Percentiles rank a stretch among this genome's conserved stretches.
These are phyloP conservation scores for Pestalotiopsis sp. DNA, from an alignment of 2,329 filamentous ascomycete species.

Conservation along the genomic window DNA sequence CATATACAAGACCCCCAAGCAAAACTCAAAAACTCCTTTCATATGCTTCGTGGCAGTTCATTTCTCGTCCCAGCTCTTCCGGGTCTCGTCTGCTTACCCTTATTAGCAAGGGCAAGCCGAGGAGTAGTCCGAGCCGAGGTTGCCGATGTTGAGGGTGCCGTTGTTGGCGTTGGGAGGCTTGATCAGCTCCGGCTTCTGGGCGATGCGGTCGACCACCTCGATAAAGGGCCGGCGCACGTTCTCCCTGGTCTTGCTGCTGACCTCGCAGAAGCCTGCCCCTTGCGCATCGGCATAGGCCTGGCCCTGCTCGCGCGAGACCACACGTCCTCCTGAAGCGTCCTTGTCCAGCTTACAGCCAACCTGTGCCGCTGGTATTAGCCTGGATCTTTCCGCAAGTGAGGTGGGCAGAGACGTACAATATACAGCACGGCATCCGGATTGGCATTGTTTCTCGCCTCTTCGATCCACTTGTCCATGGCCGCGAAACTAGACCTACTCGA, in stretches of 20 bases:
- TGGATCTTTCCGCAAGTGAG: background rate
- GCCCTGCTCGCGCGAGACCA: slow-evolving; percentile 50
- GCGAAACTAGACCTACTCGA: slow-evolving; percentile 51
- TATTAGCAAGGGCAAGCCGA: slow-evolving; percentile 30
- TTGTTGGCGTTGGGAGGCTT: slow-evolving; percentile 23
- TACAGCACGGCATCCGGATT: slow-evolving; percentile 51
- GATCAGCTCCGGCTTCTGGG: slow-evolving; percentile 47
- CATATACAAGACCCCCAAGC: background rate
- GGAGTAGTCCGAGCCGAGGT: slow-evolving; percentile 25
- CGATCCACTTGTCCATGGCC: slow-evolving; percentile 56
- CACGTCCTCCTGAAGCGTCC: slow-evolving; percentile 38
- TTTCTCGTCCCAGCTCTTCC: background rate
- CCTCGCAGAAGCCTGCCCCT: slow-evolving; percentile 53
- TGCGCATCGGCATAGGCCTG: slow-evolving; percentile 46
- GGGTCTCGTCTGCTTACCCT: background rate
- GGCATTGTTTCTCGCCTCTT: slow-evolving; percentile 54
- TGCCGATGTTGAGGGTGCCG: slow-evolving; percentile 31
- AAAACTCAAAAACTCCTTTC: background rate
- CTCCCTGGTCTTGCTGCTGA: slow-evolving; percentile 55
- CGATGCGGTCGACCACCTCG: slow-evolving; percentile 53
- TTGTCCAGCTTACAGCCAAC: slow-evolving; percentile 57
- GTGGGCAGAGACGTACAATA: slow-evolving; percentile 34
- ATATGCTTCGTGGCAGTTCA: background rate
- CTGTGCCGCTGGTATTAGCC: slow-evolving; percentile 13
- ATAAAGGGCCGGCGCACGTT: slow-evolving; percentile 54